Conservation (phyloP, 1,284 basidiomycete species). For the Puccinia horiana region DNA sequence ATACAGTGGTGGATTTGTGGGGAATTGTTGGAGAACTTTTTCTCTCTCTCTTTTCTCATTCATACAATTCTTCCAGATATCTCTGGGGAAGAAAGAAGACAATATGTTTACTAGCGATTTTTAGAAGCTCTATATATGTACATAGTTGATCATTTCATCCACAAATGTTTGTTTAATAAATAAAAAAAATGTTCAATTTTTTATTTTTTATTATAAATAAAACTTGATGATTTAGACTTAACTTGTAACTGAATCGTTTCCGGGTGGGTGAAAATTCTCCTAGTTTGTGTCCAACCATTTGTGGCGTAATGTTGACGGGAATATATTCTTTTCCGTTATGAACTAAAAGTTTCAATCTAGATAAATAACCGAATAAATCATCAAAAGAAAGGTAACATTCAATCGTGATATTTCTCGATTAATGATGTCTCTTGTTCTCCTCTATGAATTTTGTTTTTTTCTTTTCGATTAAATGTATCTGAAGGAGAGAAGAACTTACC, state of each 20-base stretch:
- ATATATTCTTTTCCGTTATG: slow-evolving; percentile 91
- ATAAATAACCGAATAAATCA: neutral
- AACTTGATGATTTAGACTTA: neutral
- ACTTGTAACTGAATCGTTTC: slow-evolving; percentile 62
- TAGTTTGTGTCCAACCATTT: slow-evolving; percentile 98
- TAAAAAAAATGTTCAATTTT: too few relatives aligned
- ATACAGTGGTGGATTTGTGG: too few relatives aligned
- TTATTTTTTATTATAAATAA: too few relatives aligned
- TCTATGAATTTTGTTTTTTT: neutral
- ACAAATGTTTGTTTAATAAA: too few relatives aligned
- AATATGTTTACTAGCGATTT: neutral
- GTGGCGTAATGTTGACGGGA: slow-evolving; percentile 83
- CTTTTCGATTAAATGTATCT: neutral
- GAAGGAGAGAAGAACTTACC: slow-evolving; percentile 63
- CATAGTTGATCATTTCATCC: too few relatives aligned
- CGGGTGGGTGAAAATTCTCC: slow-evolving; percentile 91
- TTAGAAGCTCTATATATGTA: neutral
- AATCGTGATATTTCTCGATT: neutral
- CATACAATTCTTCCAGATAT: neutral
- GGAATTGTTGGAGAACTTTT: too few relatives aligned
- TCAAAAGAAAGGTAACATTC: slow-evolving; percentile 49
- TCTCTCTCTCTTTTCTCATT: too few relatives aligned
- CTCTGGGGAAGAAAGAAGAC: neutral
- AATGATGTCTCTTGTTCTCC: too few relatives aligned
- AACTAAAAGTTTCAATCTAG: slow-evolving; percentile 79